These are phyloP conservation scores for Gomphus sp. DNA, from an alignment of 1,284 basidiomycete species.

Conservation along the genomic window DNA sequence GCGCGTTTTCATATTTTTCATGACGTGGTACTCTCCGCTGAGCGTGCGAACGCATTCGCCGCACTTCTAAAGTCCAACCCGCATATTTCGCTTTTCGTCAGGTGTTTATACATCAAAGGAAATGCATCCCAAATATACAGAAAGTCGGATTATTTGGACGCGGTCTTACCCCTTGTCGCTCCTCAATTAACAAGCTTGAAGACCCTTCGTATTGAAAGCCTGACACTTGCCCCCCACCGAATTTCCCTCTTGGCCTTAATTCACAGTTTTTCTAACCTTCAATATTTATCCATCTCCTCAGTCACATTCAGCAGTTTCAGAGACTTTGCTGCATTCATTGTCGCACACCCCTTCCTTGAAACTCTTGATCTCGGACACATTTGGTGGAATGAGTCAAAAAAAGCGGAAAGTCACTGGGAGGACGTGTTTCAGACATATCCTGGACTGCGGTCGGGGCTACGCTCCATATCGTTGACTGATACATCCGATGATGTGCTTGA, in stretches of 20 bases:
- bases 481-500: not conserved
- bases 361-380: not conserved
- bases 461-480: not conserved
- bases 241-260: not conserved
- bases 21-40: slow-evolving; percentile 14
- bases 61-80: not conserved
- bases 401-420: not conserved
- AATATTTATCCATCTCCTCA: not conserved
- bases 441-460: not conserved
- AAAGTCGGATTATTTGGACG: not conserved
- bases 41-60: not conserved
- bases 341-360: not conserved
- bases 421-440: not conserved
- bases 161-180: not conserved
- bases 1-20: slow-evolving; percentile 28
- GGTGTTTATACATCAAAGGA: not conserved
- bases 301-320: not conserved
- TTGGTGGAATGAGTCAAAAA: not conserved
- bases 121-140: not conserved
- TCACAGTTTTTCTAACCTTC: not conserved
- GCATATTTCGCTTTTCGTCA: not conserved
- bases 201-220: not conserved
- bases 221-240: not conserved
- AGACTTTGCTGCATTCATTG: not conserved
- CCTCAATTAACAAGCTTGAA: not conserved